These are phyloP conservation scores for Rhamnella rubrinervis DNA, from an alignment of 331 rosid genomes.

Conservation along the genomic window DNA sequence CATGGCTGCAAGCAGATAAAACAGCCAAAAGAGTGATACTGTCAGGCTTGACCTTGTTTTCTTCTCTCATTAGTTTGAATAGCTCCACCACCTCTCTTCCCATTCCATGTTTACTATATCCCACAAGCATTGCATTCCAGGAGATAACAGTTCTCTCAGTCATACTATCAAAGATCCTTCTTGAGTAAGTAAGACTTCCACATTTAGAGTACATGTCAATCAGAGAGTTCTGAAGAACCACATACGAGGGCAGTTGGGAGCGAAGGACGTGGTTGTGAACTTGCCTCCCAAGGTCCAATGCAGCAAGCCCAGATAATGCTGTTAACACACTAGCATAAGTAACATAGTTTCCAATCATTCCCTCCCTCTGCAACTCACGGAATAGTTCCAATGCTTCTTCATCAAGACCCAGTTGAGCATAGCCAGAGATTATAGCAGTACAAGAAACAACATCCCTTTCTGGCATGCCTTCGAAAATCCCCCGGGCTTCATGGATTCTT, in stretches of 20 bases:
- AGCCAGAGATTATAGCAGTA: slow-evolving; percentile 83
- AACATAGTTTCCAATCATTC: slow-evolving; percentile 73
- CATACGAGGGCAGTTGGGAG: slow-evolving; percentile 42
- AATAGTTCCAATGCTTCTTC: slow-evolving; percentile 65
- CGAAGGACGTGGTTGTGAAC: slow-evolving; percentile 70
- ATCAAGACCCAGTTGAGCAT: slow-evolving; percentile 73
- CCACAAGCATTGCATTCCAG: slow-evolving; percentile 86
- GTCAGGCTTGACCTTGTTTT: slow-evolving; percentile 60
- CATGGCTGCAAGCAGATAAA: slow-evolving; percentile 87
- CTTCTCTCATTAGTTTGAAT: slow-evolving; percentile 56
- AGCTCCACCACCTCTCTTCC: slow-evolving; percentile 68
- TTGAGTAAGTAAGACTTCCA: slow-evolving; percentile 62
- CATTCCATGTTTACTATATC: slow-evolving; percentile 83
- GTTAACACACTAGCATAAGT: slow-evolving; percentile 73
- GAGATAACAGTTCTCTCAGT: slow-evolving; percentile 69
- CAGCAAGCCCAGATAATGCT: slow-evolving; percentile 81
- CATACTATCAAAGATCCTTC: slow-evolving; percentile 67
- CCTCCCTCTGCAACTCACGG: slow-evolving; percentile 58
- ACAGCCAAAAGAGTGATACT: slow-evolving; percentile 70
- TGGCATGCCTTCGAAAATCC: slow-evolving; percentile 59
- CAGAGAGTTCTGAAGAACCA: slow-evolving; percentile 77
- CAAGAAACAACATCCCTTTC: slow-evolving; percentile 79
- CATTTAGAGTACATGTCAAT: slow-evolving; percentile 88
- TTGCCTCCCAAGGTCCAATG: slow-evolving; percentile 75
- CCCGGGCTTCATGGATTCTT: slow-evolving; percentile 61